Evolutionary conservation across 2,329 filamentous ascomycete genomes (phyloP).

Genomic region (Aspergillus fischeri): DNA sequence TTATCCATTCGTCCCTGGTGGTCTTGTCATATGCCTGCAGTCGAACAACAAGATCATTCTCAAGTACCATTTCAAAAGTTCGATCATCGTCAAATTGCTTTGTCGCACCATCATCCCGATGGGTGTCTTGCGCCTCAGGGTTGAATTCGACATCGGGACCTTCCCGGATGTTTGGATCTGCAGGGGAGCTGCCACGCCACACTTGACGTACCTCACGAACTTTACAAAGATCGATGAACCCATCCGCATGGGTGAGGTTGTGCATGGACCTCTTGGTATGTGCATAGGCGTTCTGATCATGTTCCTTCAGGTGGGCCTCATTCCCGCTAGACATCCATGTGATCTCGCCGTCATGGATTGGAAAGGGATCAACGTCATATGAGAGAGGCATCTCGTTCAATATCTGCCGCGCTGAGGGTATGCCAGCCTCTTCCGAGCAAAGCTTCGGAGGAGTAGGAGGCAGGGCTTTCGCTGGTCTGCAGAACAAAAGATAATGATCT

Average conservation of each 20-base stretch:
- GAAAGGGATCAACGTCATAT: conserved; percentile 60
- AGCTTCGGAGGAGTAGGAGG: conserved; percentile 58
- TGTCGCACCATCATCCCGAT: conserved; percentile 51
- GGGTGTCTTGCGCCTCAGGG: conserved; percentile 43
- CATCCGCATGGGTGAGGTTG: conserved; percentile 57
- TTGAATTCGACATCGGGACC: conserved; percentile 56
- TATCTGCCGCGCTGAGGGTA: conserved; percentile 55
- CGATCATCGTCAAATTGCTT: conserved; percentile 53
- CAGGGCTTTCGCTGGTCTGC: conserved; percentile 55
- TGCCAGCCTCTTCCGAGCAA: conserved; percentile 38
- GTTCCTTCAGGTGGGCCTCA: conserved; percentile 43
- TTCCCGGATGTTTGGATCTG: conserved; percentile 49
- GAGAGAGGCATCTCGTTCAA: conserved; percentile 55
- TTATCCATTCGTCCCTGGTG: conserved; percentile 60
- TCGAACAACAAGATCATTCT: conserved; percentile 59
- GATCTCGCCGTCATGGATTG: conserved; percentile 50
- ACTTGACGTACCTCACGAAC: conserved; percentile 56
- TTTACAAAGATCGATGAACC: conserved; percentile 59
- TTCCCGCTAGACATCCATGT: conserved; percentile 53
- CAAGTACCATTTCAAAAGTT: conserved; percentile 59
- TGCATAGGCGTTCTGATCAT: conserved; percentile 57
- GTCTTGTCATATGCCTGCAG: conserved; percentile 56
- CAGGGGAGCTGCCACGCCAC: conserved; percentile 47
- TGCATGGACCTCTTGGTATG: conserved; percentile 57
- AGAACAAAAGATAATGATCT: conserved; percentile 61